Evolutionary conservation across 2,329 filamentous ascomycete genomes (phyloP).

Genomic region (Nothophoma quercina): DNA sequence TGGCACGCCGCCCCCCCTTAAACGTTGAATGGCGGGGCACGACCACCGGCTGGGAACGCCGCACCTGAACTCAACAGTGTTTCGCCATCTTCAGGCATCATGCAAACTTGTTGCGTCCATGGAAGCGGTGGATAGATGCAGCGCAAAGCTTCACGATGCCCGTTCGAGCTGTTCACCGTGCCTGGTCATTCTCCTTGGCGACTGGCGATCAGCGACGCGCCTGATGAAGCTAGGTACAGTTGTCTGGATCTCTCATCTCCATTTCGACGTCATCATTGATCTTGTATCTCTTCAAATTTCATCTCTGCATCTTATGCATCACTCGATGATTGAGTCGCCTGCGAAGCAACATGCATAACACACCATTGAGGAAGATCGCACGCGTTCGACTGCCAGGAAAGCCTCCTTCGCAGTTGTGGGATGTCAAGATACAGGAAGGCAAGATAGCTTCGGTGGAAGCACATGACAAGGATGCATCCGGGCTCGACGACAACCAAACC

Average conservation of each 20-base stretch:
- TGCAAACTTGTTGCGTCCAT: constrained; percentile 3
- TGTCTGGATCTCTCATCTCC: constrained; percentile 5
- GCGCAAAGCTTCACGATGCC: neutral
- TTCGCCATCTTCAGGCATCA: constrained; percentile 7
- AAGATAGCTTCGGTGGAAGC: constrained; percentile 43
- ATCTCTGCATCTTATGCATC: neutral
- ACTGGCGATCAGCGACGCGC: constrained; percentile 14
- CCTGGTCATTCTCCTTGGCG: constrained; percentile 20
- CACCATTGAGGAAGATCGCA: constrained; percentile 36
- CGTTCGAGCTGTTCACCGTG: constrained; percentile 8
- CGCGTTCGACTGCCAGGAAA: constrained; percentile 47
- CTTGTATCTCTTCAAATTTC: neutral
- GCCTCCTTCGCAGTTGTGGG: constrained; percentile 45
- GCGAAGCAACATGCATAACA: neutral
- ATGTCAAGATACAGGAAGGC: constrained; percentile 46
- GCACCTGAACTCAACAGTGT: constrained; percentile 15
- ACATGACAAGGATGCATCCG: constrained; percentile 26
- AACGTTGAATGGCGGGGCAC: constrained; percentile 20
- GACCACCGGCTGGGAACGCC: constrained; percentile 16
- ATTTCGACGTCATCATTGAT: constrained; percentile 25
- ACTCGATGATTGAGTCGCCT: neutral
- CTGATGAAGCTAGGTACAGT: constrained; percentile 13
- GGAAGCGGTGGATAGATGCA: constrained; percentile 1
- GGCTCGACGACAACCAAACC: constrained; percentile 28
- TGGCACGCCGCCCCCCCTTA: constrained; percentile 20